Conservation (phyloP, 345 rosid genomes). For the Lepidium didymum region DNA sequence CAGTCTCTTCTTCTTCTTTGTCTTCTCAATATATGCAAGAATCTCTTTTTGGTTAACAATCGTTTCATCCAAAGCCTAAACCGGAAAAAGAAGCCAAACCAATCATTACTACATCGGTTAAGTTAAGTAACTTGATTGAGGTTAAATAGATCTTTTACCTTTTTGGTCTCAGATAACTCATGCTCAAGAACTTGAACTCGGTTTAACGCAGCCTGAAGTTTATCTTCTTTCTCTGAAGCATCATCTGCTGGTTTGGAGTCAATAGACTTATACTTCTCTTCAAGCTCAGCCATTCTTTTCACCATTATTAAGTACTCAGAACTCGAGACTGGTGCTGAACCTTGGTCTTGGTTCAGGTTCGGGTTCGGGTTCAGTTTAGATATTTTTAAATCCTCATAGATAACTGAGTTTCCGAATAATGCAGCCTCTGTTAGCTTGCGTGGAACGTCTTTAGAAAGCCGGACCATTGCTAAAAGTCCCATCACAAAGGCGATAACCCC, state of each 20-base stretch:
- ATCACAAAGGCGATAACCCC: constrained; percentile 53
- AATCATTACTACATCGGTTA: not conserved
- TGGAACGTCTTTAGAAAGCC: constrained; percentile 52
- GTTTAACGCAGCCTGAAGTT: constrained; percentile 52
- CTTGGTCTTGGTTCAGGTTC: not conserved
- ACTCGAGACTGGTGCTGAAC: constrained; percentile 35
- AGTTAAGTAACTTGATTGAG: not conserved
- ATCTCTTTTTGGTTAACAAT: constrained; percentile 36
- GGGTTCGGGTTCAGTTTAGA: not conserved
- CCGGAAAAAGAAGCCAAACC: not conserved
- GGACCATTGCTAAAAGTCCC: constrained; percentile 58
- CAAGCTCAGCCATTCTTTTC: constrained; percentile 65
- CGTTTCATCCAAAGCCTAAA: constrained; percentile 48
- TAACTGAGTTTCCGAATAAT: constrained; percentile 30
- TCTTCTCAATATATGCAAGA: constrained; percentile 39
- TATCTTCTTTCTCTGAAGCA: constrained; percentile 57
- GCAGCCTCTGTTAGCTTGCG: constrained; percentile 48
- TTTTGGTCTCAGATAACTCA: constrained; percentile 54
- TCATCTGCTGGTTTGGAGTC: constrained; percentile 29
- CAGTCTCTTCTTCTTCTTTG: constrained; percentile 36
- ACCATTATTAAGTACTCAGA: constrained; percentile 48
- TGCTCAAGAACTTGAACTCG: constrained; percentile 53
- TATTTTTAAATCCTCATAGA: not conserved
- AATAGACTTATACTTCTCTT: constrained; percentile 43
- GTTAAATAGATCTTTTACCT: constrained; percentile 35